Base-by-base conservation (phyloP, 176 grass and related monocot species). In the Cymbopogon citratus region DNA sequence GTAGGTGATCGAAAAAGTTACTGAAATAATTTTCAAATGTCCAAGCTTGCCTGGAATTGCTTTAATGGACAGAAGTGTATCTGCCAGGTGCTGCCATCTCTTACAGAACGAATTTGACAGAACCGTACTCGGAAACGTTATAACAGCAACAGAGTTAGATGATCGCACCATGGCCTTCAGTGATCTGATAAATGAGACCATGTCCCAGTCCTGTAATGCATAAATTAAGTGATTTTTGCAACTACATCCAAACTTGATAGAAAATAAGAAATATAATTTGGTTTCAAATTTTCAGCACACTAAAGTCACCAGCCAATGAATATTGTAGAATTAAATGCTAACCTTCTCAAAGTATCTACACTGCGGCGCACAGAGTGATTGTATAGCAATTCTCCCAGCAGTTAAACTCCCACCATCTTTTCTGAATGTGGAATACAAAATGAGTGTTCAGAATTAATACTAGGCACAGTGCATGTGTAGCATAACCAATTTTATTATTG, bases 41-140 rank as follows among this genome's bases (percentile, higher is more conserved):
- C 77, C 69, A 41, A 51, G 64, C 80, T 77, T 85, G 86, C 92
- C 91, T 89, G 89, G 87, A 83, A 99, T 90, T 49, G 91, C 88
- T 90, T 92, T 94, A 52, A 98, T 90, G 24, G 96, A 93, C 16
- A 98, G 74, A 13, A 98, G 77, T 52, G 96, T 95, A 88, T 95
- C 96, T 66, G 92, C 88, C 74, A 95, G 85, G 75, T 98, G 96
- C 64, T 98, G 87, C 90, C 92, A 98, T 93, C 96, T 91, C 82
- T 98, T 98, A 66, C 82, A 88, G 29, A 95, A 93, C 34, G 91
- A 90, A 74, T 80, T 56, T 67, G 82, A 89, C 78, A 95, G 83
- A 88, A 88, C 51, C 12, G 83, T 80, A 74, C 75, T 69, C n/a
- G 89, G 92, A 87, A 95, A 91, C 57, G 92, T 93, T 87, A 99